Percentiles rank a stretch among this genome's conserved stretches.
Conservation (phyloP, 257 asterid species). For the Cinchona pubescens region DNA sequence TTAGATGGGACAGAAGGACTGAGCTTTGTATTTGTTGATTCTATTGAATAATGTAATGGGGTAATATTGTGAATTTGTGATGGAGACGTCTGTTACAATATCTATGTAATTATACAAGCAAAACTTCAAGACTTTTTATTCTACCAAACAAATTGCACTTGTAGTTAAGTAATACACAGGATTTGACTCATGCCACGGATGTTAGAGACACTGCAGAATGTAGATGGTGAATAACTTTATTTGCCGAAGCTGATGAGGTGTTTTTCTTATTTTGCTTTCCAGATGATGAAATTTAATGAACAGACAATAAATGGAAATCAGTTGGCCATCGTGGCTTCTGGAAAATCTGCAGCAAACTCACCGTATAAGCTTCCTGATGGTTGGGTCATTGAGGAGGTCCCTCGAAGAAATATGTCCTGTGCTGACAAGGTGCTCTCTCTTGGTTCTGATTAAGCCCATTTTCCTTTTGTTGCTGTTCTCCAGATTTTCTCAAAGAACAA, state of each 20-base stretch:
- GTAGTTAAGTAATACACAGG: background rate
- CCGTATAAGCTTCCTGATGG: constrained; percentile 63
- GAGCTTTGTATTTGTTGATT: background rate
- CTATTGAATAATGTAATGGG: no score
- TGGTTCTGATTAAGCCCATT: background rate
- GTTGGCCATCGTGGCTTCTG: constrained; percentile 33
- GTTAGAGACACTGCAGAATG: constrained; percentile 1
- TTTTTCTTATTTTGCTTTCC: background rate
- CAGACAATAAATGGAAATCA: constrained; percentile 27
- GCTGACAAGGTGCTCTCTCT: constrained; percentile 50
- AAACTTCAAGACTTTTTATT: background rate
- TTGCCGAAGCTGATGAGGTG: background rate
- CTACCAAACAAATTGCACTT: background rate
- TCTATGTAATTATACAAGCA: background rate
- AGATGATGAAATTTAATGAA: constrained; percentile 42
- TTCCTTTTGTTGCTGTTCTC: background rate
- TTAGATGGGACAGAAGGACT: background rate
- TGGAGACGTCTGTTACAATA: background rate
- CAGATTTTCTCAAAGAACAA: background rate
- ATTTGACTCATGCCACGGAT: background rate
- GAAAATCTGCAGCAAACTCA: constrained; percentile 24
- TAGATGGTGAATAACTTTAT: background rate
- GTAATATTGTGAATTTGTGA: background rate
- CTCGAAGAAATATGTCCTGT: constrained; percentile 32
- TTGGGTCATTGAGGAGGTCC: constrained; percentile 72